Evolutionary conservation across 768 basidiomycete species (phyloP), one percentile per base, ranked within the genome.

Genomic region (Auriscalpium orientale): DNA sequence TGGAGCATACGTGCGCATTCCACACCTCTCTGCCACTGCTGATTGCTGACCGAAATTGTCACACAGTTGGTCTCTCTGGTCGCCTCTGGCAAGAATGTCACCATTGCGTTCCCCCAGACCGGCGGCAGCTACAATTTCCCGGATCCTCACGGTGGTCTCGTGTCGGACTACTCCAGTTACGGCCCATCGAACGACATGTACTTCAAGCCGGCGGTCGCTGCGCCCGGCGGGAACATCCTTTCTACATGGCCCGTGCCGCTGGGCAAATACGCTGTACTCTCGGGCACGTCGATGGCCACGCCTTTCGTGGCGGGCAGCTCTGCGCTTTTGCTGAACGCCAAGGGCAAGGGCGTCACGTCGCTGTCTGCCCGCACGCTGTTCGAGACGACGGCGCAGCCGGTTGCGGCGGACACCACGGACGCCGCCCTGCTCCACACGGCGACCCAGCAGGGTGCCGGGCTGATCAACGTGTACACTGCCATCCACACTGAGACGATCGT

Each of bases 141-240:
- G 15, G 77, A 81, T 57, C 71, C 76, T 11, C 66, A 69, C 4
- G 83, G 82, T 16, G 84, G 83, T 12, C 72, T 83, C 45, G 76
- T 83, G n/a, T 83, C 80, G 1, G 64, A 67, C 20, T 83, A 81
- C 67, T 76, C 79, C 37, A 75, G 76, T 49, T 82, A 79, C 56
- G 84, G 84, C 1, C 84, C 84, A 1, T 74, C 80, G 4, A 78
- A 82, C 63, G 83, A 85, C 62, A 72, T 82, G 58, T 76, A 70
- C 70, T 78, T 79, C 73, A 81, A 81, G 54, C 79, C 81, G 8
- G 71, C 79, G 10, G 64, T 83, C 52, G 70, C 79, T 22, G 77
- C 80, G 8, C 79, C 80, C 0, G 81, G 81, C 12, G 79, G 79
- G 0, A 75, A 76, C 63, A 79, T 80, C 51, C 61, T 79, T 22